Conservation (phyloP, 441 rosid species). For the Daphne laureola region DNA sequence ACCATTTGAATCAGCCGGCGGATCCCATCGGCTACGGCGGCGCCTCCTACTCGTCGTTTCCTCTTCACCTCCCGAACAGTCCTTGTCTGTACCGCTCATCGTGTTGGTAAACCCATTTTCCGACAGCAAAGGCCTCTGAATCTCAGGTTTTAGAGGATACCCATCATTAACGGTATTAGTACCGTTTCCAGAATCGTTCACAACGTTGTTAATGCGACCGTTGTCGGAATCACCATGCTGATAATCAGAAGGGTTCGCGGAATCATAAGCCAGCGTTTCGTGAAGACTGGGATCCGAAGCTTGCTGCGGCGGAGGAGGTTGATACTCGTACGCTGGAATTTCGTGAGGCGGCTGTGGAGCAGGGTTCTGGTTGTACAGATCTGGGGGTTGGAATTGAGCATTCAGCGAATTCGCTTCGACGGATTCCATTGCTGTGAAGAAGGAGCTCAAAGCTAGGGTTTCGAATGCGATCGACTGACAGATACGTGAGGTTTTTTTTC, state of each 20-base stretch:
- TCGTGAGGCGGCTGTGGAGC: no score
- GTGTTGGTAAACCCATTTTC: slow-evolving; percentile 57
- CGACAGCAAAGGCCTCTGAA: slow-evolving; percentile 33
- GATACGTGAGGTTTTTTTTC: no score
- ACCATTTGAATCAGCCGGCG: slow-evolving; percentile 36
- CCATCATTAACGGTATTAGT: background rate
- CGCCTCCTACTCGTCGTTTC: slow-evolving; percentile 69
- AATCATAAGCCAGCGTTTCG: slow-evolving; percentile 6
- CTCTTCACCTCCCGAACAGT: slow-evolving; percentile 81
- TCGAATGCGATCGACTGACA: background rate
- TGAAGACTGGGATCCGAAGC: slow-evolving; percentile 12
- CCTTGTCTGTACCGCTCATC: slow-evolving; percentile 60
- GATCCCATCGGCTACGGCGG: slow-evolving; percentile 88
- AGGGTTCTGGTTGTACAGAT: slow-evolving; percentile 17
- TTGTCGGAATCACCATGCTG: slow-evolving; percentile 9
- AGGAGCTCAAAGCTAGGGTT: slow-evolving; percentile 5
- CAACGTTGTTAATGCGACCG: slow-evolving; percentile 6
- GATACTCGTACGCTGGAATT: slow-evolving; percentile 18
- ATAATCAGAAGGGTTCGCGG: slow-evolving; percentile 5
- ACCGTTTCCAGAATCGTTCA: background rate
- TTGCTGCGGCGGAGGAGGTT: slow-evolving; percentile 14
- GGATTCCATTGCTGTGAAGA: slow-evolving; percentile 28
- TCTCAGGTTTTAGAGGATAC: slow-evolving; percentile 17
- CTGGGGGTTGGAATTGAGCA: slow-evolving; percentile 23
- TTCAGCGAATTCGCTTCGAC: slow-evolving; percentile 18